Base-by-base conservation (phyloP, 73 alveolate genomes). In the Halteria grandinella region DNA sequence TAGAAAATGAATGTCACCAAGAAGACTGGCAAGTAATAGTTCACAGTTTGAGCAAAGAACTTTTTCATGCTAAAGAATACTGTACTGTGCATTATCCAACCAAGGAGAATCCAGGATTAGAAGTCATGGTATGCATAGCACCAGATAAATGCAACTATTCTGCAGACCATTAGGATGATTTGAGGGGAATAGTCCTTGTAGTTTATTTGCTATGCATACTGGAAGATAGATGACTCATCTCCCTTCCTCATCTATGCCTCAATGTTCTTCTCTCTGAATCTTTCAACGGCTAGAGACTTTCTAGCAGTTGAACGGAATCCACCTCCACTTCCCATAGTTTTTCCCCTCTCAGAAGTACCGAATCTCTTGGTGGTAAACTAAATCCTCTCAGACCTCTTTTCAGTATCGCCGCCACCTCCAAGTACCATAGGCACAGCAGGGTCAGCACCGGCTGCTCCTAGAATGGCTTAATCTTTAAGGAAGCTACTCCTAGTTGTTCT, bases 41-140 rank as follows among this genome's bases (percentile, higher is more conserved):
- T 21, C 18, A 36, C 47, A 4, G 80, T 66, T 36, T 45, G 23
- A 25, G 21, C 29, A 5, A 57, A 63, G 31, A 66, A 66, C 36
- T 25, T 66, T 44, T 52, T 44, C 23, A 66, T 66, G 52, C 80
- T 66, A 32, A 45, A 36, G 21, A 66, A 66, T 1, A 66, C 49
- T 8, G 80, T 66, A 47, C 80, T 66, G 47, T 66, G 80, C 47
- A 66, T 41, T 1, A 66, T 66, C 80, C 80, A 66, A 8, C 24
- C 15, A 14, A 66, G 34, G 15, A 66, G 15, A 18, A 66, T 21
- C 66, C 49, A 47, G 6, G 80, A 66, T 44, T 66, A 28, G 29
- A 44, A 66, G 32, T 66, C 80, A 66, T 66, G 80, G 31, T 66
- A 66, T 25, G 80, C 50, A 37, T 66, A 66, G 53, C 80, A 66